Evolutionary conservation across 108 stramenopile genomes (phyloP).

Genomic region (Cyclotella choctawhatcheeana): DNA sequence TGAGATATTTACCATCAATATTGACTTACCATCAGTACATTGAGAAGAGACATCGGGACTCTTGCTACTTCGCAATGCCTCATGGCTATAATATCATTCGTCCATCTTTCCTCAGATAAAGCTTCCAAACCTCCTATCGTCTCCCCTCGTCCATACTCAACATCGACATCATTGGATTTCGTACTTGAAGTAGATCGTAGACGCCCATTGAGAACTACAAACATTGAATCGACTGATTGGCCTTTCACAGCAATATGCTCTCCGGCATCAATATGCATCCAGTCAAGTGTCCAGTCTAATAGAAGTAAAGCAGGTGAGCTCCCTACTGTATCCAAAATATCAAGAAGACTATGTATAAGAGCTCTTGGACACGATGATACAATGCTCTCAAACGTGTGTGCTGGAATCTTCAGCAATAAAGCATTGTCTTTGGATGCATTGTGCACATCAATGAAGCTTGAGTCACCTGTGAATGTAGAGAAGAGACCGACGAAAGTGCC

Average conservation of each 20-base stretch:
- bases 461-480: conserved; percentile 50
- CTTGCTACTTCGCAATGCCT: conserved; percentile 55
- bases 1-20: no score
- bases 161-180: not conserved
- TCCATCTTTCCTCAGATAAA: conserved; percentile 42
- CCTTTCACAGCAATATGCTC: conserved; percentile 49
- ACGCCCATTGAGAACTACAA: conserved; percentile 61
- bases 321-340: conserved; percentile 41
- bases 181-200: conserved; percentile 23
- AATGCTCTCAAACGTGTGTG: conserved; percentile 35
- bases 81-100: conserved; percentile 49
- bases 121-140: conserved; percentile 52
- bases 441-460: conserved; percentile 42
- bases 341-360: conserved; percentile 36
- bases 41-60: conserved; percentile 49
- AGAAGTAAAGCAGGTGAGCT: conserved; percentile 50
- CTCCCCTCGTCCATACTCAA: conserved; percentile 58
- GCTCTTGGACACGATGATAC: conserved; percentile 42
- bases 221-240: conserved; percentile 54
- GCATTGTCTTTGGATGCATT: conserved; percentile 19
- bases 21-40: conserved; percentile 49
- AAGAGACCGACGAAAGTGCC: conserved; percentile 48
- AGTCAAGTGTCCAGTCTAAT: conserved; percentile 55
- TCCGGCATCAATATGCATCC: conserved; percentile 54
- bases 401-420: conserved; percentile 48